Percentiles rank a stretch among this genome's conserved stretches.
Evolutionary conservation across 805 yeast species (phyloP).

Genomic region (Spencermartinsiella europaea): DNA sequence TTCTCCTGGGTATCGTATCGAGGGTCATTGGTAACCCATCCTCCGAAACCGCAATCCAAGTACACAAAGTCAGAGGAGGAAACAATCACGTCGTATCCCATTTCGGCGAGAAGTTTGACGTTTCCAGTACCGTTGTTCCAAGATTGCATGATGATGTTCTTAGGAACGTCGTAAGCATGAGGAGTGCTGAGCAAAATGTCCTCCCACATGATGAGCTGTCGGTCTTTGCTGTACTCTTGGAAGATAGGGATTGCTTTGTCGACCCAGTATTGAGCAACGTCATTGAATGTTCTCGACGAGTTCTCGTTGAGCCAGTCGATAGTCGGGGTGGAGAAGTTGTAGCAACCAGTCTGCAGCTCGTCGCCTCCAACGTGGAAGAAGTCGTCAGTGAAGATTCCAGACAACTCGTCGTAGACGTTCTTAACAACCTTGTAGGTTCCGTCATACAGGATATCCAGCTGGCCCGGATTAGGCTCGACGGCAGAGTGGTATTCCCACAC

Average conservation of each 20-base stretch:
- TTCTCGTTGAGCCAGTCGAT: conserved; percentile 31
- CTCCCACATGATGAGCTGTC: conserved; percentile 40
- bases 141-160: conserved; percentile 34
- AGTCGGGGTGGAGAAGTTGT: conserved; percentile 29
- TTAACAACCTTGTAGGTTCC: conserved; percentile 33
- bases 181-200: conserved; percentile 29
- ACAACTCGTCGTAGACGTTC: conserved; percentile 34
- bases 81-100: conserved; percentile 39
- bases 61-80: conserved; percentile 34
- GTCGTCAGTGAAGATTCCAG: conserved; percentile 32
- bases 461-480: conserved; percentile 40
- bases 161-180: conserved; percentile 29
- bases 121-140: conserved; percentile 30
- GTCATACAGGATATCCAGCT: conserved; percentile 34
- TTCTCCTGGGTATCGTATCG: conserved; percentile 27
- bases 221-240: conserved; percentile 9
- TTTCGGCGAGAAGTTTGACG: conserved; percentile 30
- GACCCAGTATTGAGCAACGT: conserved; percentile 35
- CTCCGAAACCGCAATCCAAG: conserved; percentile 41
- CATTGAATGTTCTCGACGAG: conserved; percentile 27
- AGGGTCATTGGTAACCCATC: conserved; percentile 36
- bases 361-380: conserved; percentile 42
- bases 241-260: conserved; percentile 36
- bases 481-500: conserved; percentile 24
- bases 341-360: conserved; percentile 35